Evolutionary conservation across 1,139 yeast genomes (phyloP).

Genomic region (Meyerozyma sp.): DNA sequence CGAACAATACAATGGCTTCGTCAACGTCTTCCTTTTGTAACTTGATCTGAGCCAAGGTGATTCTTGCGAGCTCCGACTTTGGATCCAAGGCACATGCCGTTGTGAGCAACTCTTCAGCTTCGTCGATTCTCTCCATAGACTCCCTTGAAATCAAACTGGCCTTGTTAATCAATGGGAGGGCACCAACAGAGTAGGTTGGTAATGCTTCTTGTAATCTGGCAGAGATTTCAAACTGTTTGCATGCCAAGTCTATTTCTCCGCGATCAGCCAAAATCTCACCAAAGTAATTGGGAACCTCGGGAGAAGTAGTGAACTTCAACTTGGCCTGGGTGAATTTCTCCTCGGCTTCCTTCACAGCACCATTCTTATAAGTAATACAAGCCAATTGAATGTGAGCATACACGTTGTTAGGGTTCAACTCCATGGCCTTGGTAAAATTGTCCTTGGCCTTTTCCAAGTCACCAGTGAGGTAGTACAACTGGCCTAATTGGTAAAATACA

Average conservation of each 20-base stretch:
- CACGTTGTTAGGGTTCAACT: slow-evolving; percentile 69
- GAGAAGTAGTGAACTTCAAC: slow-evolving; percentile 74
- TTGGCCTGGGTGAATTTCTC: slow-evolving; percentile 70
- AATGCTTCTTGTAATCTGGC: slow-evolving; percentile 73
- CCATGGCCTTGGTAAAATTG: slow-evolving; percentile 73
- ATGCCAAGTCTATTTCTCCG: slow-evolving; percentile 67
- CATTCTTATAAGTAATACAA: slow-evolving; percentile 83
- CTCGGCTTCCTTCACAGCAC: slow-evolving; percentile 55
- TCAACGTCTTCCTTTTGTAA: slow-evolving; percentile 78
- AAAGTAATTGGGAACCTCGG: slow-evolving; percentile 91
- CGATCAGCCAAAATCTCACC: slow-evolving; percentile 91
- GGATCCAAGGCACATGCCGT: slow-evolving; percentile 83
- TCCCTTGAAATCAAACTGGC: slow-evolving; percentile 69
- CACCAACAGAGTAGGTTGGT: slow-evolving; percentile 65
- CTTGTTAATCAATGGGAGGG: slow-evolving; percentile 85
- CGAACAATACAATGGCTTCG: slow-evolving; percentile 77
- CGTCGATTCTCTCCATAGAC: slow-evolving; percentile 47
- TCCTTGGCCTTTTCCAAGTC: slow-evolving; percentile 69
- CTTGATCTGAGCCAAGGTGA: slow-evolving; percentile 86
- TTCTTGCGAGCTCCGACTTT: slow-evolving; percentile 80
- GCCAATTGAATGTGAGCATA: slow-evolving; percentile 91
- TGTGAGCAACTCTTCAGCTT: slow-evolving; percentile 64
- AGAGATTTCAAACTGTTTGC: slow-evolving; percentile 82
- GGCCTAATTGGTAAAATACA: slow-evolving; percentile 91
- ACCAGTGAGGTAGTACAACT: slow-evolving; percentile 76